Evolutionary conservation across 805 yeast species (phyloP), one percentile per base, ranked within the genome.

Genomic region (Teunomyces gatunensis): DNA sequence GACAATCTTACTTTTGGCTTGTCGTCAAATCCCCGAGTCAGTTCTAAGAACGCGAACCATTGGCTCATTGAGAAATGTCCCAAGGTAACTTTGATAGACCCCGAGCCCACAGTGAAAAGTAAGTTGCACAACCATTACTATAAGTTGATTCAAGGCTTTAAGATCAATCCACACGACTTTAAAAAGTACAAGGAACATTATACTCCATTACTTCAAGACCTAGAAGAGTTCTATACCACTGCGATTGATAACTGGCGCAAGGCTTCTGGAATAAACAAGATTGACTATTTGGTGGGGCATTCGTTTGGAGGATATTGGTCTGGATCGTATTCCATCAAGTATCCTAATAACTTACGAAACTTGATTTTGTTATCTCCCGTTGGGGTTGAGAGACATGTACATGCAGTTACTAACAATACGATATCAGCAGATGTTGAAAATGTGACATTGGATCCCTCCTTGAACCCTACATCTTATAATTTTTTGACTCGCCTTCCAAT

Each of bases 271-370:
- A 61, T 87, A 9, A 75, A 71, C 1, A 74, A 78, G 51, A 75
- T 88, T 34, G 76, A 73, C 53, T 85, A 79, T 56, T 59, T 88
- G 11, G 67, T 87, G 17, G 92, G 89, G 0, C 96, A 88, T 63
- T 87, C 95, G 0, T 81, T 80, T 53, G 96, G 96, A 28, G 94
- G 89, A 0, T 84, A 85, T 55, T 68, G 89, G 67, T 78, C 88
- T 0, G 78, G 79, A 42, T 78, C 83, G 5, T 87, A 85, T 60
- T 74, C 87, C 1, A 58, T 81, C 37, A 78, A 71, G 50, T 75
- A 84, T 55, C 89, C 90, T 0, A 60, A 77, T 0, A 60, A 72
- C 4, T 71, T 88, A 5, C 65, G 74, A 12, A 77, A 78, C 49
- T 64, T 88, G 53, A 70, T 85, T 2, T 67, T 87, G 20, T 77